Evolutionary conservation across 1,284 basidiomycete species (phyloP), one percentile per base, ranked within the genome.

Genomic region (Macrocystidia cucumis): DNA sequence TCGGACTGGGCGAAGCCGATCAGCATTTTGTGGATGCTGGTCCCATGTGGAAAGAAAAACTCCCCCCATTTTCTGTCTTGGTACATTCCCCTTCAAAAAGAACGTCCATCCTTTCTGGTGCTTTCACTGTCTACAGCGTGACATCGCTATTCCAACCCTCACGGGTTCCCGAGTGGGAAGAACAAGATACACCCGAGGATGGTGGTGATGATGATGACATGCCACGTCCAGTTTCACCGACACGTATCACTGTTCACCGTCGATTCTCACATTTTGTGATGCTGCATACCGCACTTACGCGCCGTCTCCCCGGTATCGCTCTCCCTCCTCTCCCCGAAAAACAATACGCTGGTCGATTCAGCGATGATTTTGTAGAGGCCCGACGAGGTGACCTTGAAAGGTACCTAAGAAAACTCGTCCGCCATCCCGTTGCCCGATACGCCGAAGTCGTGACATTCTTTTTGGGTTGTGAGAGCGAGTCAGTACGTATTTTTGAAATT

Each of bases 261-360:
- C 76, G 89, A 7, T 92, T 86, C 59, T 89, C 85, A 1, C 85
- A 91, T 42, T 92, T 92, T 47, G 76, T 82, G 13, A 71, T 81
- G 40, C 66, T 91, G 16, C 80, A 88, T 44, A 76, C 79, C 1
- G 73, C 79, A 2, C 59, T 91, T 25, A 62, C 67, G 18, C 63
- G 74, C 21, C 67, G 76, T 4, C 69, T 86, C 5, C 82, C 86
- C 5, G 83, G 84, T 0, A 73, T 91, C 24, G 77, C 78, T 2
- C 63, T 91, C 1, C 87, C 88, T 0, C 82, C 86, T 0, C 65
- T 91, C 2, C 89, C 89, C 0, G 81, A 86, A 54, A 88, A 91
- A 53, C 80, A 87, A 47, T 86, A 89, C 45, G 69, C 84, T 0
- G 85, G 84, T 1, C 64, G 86, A 3, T 90, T 91, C 54, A 84